phyloP scores from a whole-genome alignment of 73 alveolate species.

The Blepharisma japonicum region DNA sequence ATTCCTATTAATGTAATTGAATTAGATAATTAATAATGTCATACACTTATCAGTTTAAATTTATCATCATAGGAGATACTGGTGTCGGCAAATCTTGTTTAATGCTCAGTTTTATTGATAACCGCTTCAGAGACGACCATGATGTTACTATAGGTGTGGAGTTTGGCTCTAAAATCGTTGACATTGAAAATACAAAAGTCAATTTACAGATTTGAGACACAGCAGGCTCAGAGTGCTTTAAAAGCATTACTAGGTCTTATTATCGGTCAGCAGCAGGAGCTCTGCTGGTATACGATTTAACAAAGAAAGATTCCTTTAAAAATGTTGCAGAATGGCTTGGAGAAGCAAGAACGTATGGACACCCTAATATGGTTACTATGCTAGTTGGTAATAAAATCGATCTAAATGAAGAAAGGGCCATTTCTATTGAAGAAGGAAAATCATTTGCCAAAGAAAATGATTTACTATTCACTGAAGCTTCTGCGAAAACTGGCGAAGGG shows the following conservation, averaged over 20 bases:
- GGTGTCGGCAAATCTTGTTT: conserved; percentile 93
- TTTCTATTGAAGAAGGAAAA: conserved; percentile 65
- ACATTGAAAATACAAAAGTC: conserved; percentile 59
- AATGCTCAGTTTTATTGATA: conserved; percentile 67
- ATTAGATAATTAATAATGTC: conserved; percentile 20
- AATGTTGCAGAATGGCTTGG: conserved; percentile 45
- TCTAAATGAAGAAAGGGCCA: conserved; percentile 56
- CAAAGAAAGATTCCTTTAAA: conserved; percentile 63
- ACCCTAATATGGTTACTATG: conserved; percentile 30
- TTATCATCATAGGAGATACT: conserved; percentile 65
- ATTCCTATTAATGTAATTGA: no score
- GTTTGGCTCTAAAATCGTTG: conserved; percentile 78
- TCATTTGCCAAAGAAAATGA: conserved; percentile 64
- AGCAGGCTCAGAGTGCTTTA: conserved; percentile 93
- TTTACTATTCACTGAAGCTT: conserved; percentile 71
- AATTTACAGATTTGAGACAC: conserved; percentile 96
- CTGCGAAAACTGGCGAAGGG: conserved; percentile 67
- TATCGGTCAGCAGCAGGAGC: conserved; percentile 92
- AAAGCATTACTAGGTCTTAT: conserved; percentile 80
- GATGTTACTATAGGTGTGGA: conserved; percentile 93
- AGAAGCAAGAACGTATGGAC: conserved; percentile 50
- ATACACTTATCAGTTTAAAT: conserved; percentile 56
- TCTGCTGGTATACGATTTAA: conserved; percentile 81
- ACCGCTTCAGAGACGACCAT: conserved; percentile 75
- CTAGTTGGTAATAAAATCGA: conserved; percentile 54